A percentile compares a stretch with the other conserved stretches of the same genome.
phyloP scores from a whole-genome alignment of 768 basidiomycete genomes.

The Lepiota brunneoincarnata region DNA sequence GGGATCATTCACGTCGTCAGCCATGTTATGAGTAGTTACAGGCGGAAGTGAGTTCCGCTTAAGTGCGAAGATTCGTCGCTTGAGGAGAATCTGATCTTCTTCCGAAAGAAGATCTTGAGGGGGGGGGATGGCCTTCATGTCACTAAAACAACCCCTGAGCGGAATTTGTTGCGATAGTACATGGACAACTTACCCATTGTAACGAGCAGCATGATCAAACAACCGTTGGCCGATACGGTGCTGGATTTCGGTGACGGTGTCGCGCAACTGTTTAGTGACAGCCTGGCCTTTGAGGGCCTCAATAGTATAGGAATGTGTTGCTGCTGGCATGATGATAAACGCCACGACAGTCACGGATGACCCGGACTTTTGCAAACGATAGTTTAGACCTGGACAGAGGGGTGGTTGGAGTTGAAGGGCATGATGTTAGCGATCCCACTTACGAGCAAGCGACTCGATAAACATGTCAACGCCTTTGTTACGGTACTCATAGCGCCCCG shows the following conservation, averaged over 20 bases:
- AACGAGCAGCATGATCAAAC: conserved; percentile 92
- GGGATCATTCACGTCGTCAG: conserved; percentile 88
- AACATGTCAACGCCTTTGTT: conserved; percentile 99
- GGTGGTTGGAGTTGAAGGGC: conserved; percentile 1
- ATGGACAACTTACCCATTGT: conserved; percentile 68
- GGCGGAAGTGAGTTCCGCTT: conserved; percentile 95
- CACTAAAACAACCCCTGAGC: conserved; percentile 35
- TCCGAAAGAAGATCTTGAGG: conserved; percentile 78
- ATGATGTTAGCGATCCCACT: conserved; percentile 19
- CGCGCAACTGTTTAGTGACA: conserved; percentile 93
- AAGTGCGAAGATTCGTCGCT: conserved; percentile 94
- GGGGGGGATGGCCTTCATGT: conserved; percentile 71
- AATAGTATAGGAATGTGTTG: conserved; percentile 94
- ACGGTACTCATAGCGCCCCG: conserved; percentile 98
- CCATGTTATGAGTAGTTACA: conserved; percentile 98
- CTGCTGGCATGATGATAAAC: conserved; percentile 98
- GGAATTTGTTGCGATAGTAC: not conserved
- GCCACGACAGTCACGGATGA: conserved; percentile 89
- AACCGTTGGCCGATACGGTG: conserved; percentile 88
- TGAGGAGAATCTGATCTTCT: conserved; percentile 92
- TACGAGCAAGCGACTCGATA: conserved; percentile 92
- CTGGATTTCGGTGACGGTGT: conserved; percentile 95
- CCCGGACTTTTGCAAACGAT: conserved; percentile 50
- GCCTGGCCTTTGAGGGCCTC: conserved; percentile 96
- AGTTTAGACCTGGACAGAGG: conserved; percentile 41